These are phyloP conservation scores for Zangia roseola DNA, from an alignment of 768 basidiomycete species.

Conservation along the genomic window DNA sequence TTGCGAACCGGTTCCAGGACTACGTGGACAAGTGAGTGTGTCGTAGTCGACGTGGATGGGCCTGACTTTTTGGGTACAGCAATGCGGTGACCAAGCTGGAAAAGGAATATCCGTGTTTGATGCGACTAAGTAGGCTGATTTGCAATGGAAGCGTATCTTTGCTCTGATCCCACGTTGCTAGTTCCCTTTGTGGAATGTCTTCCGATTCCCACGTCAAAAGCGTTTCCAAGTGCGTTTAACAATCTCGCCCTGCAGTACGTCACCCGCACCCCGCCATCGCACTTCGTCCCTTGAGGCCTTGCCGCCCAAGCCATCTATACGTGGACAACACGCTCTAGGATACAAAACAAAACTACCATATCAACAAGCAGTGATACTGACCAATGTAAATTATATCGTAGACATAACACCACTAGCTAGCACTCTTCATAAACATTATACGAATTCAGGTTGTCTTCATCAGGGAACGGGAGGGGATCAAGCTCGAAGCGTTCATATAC, in stretches of 20 bases:
- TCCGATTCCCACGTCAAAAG: constrained; percentile 47
- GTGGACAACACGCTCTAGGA: constrained; percentile 7
- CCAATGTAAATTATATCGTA: constrained; percentile 27
- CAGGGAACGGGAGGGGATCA: constrained; percentile 70
- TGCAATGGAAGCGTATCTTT: constrained; percentile 1
- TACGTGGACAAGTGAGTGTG: constrained; percentile 62
- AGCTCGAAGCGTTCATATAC: constrained; percentile 66
- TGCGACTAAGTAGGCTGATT: constrained; percentile 48
- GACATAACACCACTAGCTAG: constrained; percentile 54
- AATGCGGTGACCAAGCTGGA: constrained; percentile 51
- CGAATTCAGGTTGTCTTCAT: constrained; percentile 44
- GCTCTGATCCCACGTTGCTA: constrained; percentile 23
- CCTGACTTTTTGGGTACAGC: constrained; percentile 36
- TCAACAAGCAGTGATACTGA: constrained; percentile 22
- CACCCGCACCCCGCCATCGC: constrained; percentile 17
- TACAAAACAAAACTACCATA: constrained; percentile 33
- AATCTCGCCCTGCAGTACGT: constrained; percentile 60
- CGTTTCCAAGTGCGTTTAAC: constrained; percentile 66
- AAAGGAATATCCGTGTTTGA: constrained; percentile 50
- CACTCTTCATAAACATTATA: constrained; percentile 64
- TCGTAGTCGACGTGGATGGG: neutral
- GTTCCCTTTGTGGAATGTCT: constrained; percentile 48
- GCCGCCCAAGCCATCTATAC: neutral
- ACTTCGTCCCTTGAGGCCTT: neutral
- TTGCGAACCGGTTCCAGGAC: constrained; percentile 65